Base-by-base conservation (phyloP, 108 stramenopile species). In the Pseudonitzschia delicatissima region DNA sequence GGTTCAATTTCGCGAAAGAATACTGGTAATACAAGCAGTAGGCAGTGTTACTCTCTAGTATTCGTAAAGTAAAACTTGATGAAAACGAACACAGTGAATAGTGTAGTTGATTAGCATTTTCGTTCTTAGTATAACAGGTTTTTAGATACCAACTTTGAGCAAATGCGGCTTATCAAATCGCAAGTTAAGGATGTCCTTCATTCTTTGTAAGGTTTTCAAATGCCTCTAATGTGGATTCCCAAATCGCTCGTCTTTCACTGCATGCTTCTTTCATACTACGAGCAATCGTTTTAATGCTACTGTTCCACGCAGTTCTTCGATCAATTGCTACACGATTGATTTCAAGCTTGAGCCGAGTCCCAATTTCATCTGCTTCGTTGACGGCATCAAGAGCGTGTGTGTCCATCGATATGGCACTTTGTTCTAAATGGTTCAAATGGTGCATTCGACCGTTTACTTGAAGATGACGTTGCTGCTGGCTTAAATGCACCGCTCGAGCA, bases 321-420 rank as follows among this genome's bases (percentile, higher is more conserved):
- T 82, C 58, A 17, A 64, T 67, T 32, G 83, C 75, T 40, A 93
- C 72, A 39, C 92, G 82, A 49, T 78, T 81, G 27, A 93, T 87
- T 65, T 93, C 92, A n/a, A 52, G 77, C 63, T 85, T 84, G 32
- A 93, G 55, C 8, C 80, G 59, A 31, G 59, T 51, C 13, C 83
- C 92, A 36, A 93, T 77, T 39, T 87, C 83, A 52, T 93, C 87
- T n/a, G 84, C 84, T 72, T 88, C 85, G 42, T 66, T 71, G 8
- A 69, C 76, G 18, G 87, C 76, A 44, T 74, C 82, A 21, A 64
- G 64, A 1, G 91, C 88, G 39, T 83, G 53, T 31, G 74, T 75
- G 57, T 92, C 91, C 32, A 37, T 72, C 66, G 75, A 63, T 29
- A 85, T 78, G 13, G 91, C 87, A 34, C 82, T 76, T 51, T 73